Percentiles rank a stretch among this genome's conserved stretches.
Evolutionary conservation across 371 early-diverging fungal genomes (phyloP).

Genomic region (Mucor plumbeus): DNA sequence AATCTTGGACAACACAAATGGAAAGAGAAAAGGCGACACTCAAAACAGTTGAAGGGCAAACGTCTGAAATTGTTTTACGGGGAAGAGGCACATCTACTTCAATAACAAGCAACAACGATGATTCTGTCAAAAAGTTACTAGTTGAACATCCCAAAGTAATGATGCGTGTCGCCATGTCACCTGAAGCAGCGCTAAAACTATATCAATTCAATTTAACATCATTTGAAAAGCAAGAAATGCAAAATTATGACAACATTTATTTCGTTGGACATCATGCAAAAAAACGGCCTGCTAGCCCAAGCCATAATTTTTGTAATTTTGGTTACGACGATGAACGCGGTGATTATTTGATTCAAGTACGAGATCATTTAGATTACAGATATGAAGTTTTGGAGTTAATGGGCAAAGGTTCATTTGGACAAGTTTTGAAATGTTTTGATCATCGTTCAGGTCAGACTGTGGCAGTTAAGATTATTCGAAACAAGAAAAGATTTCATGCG

Average conservation of each 20-base stretch:
- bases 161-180: constrained; percentile 49
- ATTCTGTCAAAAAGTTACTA: neutral
- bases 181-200: constrained; percentile 60
- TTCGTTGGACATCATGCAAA: constrained; percentile 81
- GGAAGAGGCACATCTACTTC: constrained; percentile 19
- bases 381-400: constrained; percentile 82
- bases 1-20: constrained; percentile 23
- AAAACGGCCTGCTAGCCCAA: constrained; percentile 55
- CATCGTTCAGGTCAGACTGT: constrained; percentile 74
- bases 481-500: constrained; percentile 85
- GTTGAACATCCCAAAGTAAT: constrained; percentile 20
- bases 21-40: constrained; percentile 13
- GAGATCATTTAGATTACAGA: constrained; percentile 83
- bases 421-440: constrained; percentile 85
- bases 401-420: constrained; percentile 94
- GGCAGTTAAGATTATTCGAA: constrained; percentile 92
- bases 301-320: constrained; percentile 58
- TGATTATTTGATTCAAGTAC: constrained; percentile 74
- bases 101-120: constrained; percentile 1
- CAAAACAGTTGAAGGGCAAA: constrained; percentile 14
- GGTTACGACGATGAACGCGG: constrained; percentile 89
- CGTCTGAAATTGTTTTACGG: constrained; percentile 28
- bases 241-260: constrained; percentile 80
- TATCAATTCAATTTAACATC: constrained; percentile 72
- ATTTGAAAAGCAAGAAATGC: constrained; percentile 85